Evolutionary conservation across 352 stramenopile species (phyloP).

Genomic region (Globisporangium carolinianum): DNA sequence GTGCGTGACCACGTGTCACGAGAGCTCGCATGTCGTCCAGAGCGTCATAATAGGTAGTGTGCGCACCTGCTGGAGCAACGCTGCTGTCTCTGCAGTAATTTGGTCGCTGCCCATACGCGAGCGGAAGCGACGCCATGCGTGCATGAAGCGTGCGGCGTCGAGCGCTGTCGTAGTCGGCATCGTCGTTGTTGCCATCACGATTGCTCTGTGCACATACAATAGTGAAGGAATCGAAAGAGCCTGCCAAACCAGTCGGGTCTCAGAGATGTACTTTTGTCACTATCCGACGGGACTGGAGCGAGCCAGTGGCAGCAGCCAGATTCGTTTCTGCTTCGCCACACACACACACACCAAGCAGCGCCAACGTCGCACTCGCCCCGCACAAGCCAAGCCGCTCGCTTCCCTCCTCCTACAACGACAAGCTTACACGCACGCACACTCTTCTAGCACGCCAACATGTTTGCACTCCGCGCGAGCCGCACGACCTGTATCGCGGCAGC

Average conservation of each 20-base stretch:
- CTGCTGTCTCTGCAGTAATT: neutral
- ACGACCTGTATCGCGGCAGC: neutral
- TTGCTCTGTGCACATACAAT: too few relatives aligned
- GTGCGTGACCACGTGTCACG: neutral
- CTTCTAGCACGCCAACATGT: conserved; percentile 4
- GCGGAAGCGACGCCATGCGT: conserved; percentile 43
- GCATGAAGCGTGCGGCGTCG: conserved; percentile 53
- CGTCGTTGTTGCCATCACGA: conserved; percentile 1
- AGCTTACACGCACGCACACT: conserved; percentile 3
- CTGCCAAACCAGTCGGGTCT: too few relatives aligned
- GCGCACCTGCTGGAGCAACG: conserved; percentile 7
- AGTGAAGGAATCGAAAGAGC: too few relatives aligned
- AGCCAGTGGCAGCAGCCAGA: too few relatives aligned
- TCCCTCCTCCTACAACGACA: neutral
- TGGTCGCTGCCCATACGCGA: neutral
- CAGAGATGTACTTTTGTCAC: too few relatives aligned
- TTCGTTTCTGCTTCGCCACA: too few relatives aligned
- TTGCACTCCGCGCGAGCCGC: conserved; percentile 6
- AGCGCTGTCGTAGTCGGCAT: conserved; percentile 14
- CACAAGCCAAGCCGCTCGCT: neutral
- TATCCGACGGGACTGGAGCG: too few relatives aligned
- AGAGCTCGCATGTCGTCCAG: neutral
- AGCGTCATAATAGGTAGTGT: neutral
- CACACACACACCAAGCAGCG: too few relatives aligned
- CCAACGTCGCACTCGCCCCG: too few relatives aligned